A percentile compares a stretch with the other conserved stretches of the same genome.
These are phyloP conservation scores for Prunella vulgaris DNA, from an alignment of 257 asterid species.

Conservation along the genomic window DNA sequence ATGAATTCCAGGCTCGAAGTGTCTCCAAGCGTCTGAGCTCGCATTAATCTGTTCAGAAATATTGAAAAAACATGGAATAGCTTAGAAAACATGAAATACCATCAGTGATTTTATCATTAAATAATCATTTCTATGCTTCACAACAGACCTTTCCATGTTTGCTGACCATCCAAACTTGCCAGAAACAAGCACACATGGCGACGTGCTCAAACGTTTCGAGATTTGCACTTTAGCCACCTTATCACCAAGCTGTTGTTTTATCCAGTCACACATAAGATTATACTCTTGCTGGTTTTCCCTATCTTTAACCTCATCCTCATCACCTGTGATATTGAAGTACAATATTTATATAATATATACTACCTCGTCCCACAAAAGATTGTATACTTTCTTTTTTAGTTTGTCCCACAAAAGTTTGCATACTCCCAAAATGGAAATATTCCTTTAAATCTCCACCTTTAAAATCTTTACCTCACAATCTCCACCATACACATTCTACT, in stretches of 20 bases:
- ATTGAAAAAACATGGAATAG: neutral
- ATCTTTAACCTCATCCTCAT: conserved; percentile 83
- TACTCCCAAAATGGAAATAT: too few relatives aligned
- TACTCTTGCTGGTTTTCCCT: conserved; percentile 82
- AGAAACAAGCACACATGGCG: conserved; percentile 99
- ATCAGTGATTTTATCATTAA: neutral
- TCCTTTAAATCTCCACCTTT: too few relatives aligned
- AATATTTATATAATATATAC: neutral
- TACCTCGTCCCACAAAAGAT: too few relatives aligned
- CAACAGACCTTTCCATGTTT: conserved; percentile 87
- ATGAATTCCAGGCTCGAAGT: conserved; percentile 86
- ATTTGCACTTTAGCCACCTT: conserved; percentile 96
- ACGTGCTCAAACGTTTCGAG: conserved; percentile 89
- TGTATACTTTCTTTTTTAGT: too few relatives aligned
- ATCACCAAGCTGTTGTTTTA: conserved; percentile 90
- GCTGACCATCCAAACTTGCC: conserved; percentile 99
- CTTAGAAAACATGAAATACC: neutral
- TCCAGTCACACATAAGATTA: conserved; percentile 86
- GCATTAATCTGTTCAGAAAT: conserved; percentile 60
- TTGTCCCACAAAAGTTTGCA: too few relatives aligned
- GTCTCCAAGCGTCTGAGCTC: conserved; percentile 96
- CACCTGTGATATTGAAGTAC: conserved; percentile 42
- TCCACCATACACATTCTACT: too few relatives aligned
- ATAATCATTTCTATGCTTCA: neutral
- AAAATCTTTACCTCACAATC: too few relatives aligned